Evolutionary conservation across 2,329 filamentous ascomycete species (phyloP), one percentile per base, ranked within the genome.

Genomic region (Neonectria punicea): DNA sequence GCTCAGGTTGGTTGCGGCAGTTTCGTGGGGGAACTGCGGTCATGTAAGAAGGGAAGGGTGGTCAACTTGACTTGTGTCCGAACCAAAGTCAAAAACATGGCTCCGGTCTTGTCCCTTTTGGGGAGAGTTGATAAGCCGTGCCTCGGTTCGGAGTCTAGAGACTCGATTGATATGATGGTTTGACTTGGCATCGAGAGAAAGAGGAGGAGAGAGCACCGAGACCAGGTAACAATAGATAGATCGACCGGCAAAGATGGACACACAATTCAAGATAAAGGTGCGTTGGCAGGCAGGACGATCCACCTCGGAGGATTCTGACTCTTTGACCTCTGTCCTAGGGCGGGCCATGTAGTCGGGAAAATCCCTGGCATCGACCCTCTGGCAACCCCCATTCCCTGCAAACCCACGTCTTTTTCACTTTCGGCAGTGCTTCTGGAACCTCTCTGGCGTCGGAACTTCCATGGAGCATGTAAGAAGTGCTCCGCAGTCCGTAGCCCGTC

Each of bases 381-480:
- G 49, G 34, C 28, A 47, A 47, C 11, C 44, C 55, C 55, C 46
- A 36, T 49, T 25, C 61, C 61, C 53, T 63, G 56, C 43, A 56
- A 50, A 28, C 61, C 61, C 9, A 36, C 5, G 53, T 49, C 69
- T 53, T 63, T 63, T 55, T 65, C 66, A 58, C 53, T 67, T 71
- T 71, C 53, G 65, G 66, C 54, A 59, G 46, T 60, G 56, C 50
- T 67, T 62, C 56, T 63, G 60, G 57, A 73, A 61, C 44, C 13
- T 49, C 43, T 54, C 25, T 49, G 55, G 55, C 47, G 53, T 39
- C 36, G 4, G 43, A 13, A 18, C 43, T 61, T 39, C 14, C 36
- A 39, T 49, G 44, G 32, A 58, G 47, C 54, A 51, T 53, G 36
- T 7, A n/a, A 14, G 14, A 39, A 7, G 59, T 61, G 62, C 68